Conservation (phyloP, 768 basidiomycete genomes). For the Gloeostereum incarnatum region DNA sequence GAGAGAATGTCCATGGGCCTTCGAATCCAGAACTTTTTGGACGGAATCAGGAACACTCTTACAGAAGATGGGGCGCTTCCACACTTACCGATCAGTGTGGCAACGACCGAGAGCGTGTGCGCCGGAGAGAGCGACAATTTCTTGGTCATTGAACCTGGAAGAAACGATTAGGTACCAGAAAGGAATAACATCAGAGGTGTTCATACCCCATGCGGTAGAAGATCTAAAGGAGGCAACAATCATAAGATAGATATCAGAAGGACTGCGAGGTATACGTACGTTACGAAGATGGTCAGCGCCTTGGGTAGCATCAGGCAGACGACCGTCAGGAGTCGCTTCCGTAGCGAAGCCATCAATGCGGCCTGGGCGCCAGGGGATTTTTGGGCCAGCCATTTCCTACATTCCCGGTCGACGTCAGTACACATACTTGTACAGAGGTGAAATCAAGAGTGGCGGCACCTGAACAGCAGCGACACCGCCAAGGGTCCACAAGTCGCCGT, state of each 20-base stretch:
- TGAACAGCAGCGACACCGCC: constrained; percentile 87
- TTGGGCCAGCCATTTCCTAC: constrained; percentile 87
- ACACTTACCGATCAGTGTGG: constrained; percentile 63
- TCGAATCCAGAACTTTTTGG: constrained; percentile 61
- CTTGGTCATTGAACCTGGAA: constrained; percentile 81
- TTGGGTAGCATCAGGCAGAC: constrained; percentile 81
- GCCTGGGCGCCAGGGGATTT: constrained; percentile 89
- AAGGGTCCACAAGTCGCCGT: constrained; percentile 96
- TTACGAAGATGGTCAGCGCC: constrained; percentile 80
- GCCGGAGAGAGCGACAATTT: constrained; percentile 91
- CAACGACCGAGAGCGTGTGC: constrained; percentile 96
- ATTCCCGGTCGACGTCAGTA: constrained; percentile 1
- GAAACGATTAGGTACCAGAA: not conserved
- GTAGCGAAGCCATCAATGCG: constrained; percentile 77
- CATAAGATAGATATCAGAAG: not conserved
- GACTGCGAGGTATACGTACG: constrained; percentile 26
- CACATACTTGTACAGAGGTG: not conserved
- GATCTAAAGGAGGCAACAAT: constrained; percentile 32
- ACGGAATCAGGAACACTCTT: not conserved
- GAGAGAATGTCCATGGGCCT: constrained; percentile 94
- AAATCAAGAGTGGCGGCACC: constrained; percentile 18
- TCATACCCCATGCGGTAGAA: constrained; percentile 82
- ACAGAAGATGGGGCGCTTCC: not conserved
- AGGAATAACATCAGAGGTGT: not conserved
- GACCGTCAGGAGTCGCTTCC: constrained; percentile 78